Base-by-base conservation (phyloP, 75 land plant species). In the Selaginella tamariscina region DNA sequence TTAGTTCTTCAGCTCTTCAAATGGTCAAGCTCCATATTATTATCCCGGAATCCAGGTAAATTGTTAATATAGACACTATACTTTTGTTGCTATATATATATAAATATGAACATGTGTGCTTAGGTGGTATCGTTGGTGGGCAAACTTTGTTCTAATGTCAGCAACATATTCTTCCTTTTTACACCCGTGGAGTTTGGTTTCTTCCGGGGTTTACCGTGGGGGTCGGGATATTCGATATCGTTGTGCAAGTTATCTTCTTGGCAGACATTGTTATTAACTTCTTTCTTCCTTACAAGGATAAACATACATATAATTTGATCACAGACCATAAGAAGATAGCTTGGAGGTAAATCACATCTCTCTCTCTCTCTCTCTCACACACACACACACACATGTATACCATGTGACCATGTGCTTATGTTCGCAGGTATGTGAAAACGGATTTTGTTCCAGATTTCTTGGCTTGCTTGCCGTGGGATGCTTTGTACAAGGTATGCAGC, bases 161-260 rank as follows among this genome's bases (percentile, higher is more conserved):
- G 91, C 91, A 13, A 49, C 77, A 22, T 88, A 85, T 67, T 88
- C 91, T 0, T 82, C 83, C n/a, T 80, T 80, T 73, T 88, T 73
- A 88, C 91, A 0, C 91, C 91, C 1, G 5, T 88, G 54, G 88
- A 88, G 76, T 88, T 88, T 55, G 91, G 88, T 0, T 88, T 88
- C 83, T 88, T 80, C 75, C 69, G 80, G 13, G 91, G 88, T 22
- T 65, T 88, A 2, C 88, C 85, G 0, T 64, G 68, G 32, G 76
- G 26, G 76, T 88, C 33, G 72, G 82, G 65, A 20, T 79, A 28
- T 63, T 88, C 8, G 91, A 88, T 68, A 76, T 85, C 29, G 75
- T 67, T 29, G 91, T 80, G 0, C 91, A 88, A 70, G 0, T 81
- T 0, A 79, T 82, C 39, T 88, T 88, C 77, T 63, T 88, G 11